Evolutionary conservation across 331 rosid species (phyloP).

Genomic region (Quercus tomentella): DNA sequence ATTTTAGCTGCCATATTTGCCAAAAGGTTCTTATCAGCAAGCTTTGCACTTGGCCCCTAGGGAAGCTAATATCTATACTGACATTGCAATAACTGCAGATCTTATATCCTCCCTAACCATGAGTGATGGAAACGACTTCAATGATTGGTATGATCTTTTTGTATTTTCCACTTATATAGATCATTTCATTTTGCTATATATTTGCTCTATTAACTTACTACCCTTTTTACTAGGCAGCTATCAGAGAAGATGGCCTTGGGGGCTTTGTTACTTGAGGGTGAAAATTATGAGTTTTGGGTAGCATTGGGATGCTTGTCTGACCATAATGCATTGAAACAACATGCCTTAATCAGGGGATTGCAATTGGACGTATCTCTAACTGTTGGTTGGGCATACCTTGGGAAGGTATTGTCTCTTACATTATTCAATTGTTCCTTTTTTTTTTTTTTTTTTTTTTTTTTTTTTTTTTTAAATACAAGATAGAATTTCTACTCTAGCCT

Average conservation of each 20-base stretch:
- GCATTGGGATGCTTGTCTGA: slow-evolving; percentile 69
- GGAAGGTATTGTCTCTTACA: slow-evolving; percentile 57
- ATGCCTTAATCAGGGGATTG: slow-evolving; percentile 79
- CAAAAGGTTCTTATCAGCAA: slow-evolving; percentile 66
- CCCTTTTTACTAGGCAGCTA: slow-evolving; percentile 53
- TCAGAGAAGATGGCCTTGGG: slow-evolving; percentile 86
- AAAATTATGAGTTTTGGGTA: slow-evolving; percentile 88
- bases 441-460: no score
- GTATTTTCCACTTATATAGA: background rate
- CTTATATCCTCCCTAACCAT: slow-evolving; percentile 37
- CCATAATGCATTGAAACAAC: slow-evolving; percentile 71
- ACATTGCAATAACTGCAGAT: slow-evolving; percentile 71
- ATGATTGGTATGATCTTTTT: slow-evolving; percentile 52
- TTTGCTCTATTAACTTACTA: slow-evolving; percentile 17
- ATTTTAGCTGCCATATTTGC: slow-evolving; percentile 60
- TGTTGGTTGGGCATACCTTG: slow-evolving; percentile 87
- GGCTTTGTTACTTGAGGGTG: slow-evolving; percentile 84
- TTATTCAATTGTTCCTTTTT: no score
- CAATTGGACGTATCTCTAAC: slow-evolving; percentile 82
- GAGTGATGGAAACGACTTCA: slow-evolving; percentile 28
- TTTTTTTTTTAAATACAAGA: no score
- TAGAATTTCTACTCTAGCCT: no score
- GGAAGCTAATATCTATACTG: slow-evolving; percentile 80
- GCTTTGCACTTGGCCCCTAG: slow-evolving; percentile 87
- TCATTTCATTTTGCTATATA: background rate